phyloP scores from a whole-genome alignment of 345 rosid genomes.

The Bretschneidera sinensis region DNA sequence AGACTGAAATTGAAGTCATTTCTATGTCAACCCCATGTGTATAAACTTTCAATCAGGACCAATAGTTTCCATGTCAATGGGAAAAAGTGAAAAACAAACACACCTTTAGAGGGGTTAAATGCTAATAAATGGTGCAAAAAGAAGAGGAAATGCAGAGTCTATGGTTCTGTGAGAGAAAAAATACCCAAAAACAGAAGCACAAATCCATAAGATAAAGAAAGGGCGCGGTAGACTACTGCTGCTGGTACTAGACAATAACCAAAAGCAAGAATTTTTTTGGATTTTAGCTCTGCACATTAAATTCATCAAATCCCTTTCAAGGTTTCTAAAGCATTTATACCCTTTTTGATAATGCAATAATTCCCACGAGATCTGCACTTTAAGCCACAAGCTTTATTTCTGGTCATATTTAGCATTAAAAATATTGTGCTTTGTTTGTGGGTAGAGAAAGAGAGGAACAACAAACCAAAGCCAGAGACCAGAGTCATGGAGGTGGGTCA shows the following conservation, averaged over 20 bases:
- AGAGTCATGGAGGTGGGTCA: constrained; percentile 72
- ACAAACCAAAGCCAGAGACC: constrained; percentile 9
- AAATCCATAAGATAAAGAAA: constrained; percentile 19
- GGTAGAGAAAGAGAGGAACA: constrained; percentile 16
- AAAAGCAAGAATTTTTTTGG: constrained; percentile 16
- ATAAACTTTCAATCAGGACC: constrained; percentile 3
- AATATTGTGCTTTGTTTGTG: constrained; percentile 5
- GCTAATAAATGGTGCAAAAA: constrained; percentile 5
- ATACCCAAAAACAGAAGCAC: constrained; percentile 7
- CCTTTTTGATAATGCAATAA: constrained; percentile 9
- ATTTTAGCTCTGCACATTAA: constrained; percentile 18
- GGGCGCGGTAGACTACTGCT: no score
- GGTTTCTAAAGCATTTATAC: constrained; percentile 19
- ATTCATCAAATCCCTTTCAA: constrained; percentile 27
- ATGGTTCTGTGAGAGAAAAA: constrained; percentile 4
- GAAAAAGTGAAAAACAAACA: background rate
- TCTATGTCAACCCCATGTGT: constrained; percentile 6
- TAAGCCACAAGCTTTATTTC: constrained; percentile 14
- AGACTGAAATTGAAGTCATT: constrained; percentile 4
- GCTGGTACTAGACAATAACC: background rate
- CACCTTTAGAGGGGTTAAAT: background rate
- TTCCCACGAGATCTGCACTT: constrained; percentile 27
- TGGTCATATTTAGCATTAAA: background rate
- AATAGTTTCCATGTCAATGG: background rate
- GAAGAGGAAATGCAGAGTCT: constrained; percentile 1